These are phyloP conservation scores for Pseudogymnoascus sp. DNA, from an alignment of 2,329 filamentous ascomycete genomes.

Conservation along the genomic window DNA sequence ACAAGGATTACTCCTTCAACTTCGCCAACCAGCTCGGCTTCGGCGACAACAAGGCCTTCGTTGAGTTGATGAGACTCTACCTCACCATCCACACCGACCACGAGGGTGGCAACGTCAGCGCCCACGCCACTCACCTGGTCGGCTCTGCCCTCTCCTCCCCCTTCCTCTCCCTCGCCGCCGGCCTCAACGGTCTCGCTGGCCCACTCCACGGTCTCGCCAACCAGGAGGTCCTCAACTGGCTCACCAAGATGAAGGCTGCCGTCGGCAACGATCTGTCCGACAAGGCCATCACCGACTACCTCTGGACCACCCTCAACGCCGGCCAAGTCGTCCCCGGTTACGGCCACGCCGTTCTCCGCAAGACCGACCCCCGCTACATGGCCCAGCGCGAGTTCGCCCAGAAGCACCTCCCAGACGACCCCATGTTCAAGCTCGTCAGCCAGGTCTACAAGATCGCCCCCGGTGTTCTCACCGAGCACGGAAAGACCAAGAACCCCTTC, in stretches of 20 bases:
- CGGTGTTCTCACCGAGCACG: constrained; percentile 95
- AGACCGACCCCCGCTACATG: constrained; percentile 98
- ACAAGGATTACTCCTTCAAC: constrained; percentile 99
- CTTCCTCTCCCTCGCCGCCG: constrained; percentile 91
- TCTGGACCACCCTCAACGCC: constrained; percentile 92
- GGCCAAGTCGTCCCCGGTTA: constrained; percentile 97
- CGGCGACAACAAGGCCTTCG: constrained; percentile 87
- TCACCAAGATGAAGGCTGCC: constrained; percentile 95
- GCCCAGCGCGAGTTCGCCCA: constrained; percentile 90
- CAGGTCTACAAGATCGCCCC: constrained; percentile 99
- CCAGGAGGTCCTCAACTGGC: constrained; percentile 99
- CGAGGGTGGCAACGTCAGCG: constrained; percentile 97
- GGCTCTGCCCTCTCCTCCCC: constrained; percentile 94
- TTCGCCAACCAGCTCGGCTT: constrained; percentile 99
- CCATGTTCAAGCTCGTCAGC: constrained; percentile 99
- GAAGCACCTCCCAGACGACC: constrained; percentile 88
- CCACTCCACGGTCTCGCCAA: constrained; percentile 98
- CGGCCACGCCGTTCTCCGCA: constrained; percentile 97
- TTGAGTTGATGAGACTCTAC: constrained; percentile 98
- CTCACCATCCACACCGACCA: constrained; percentile 99
- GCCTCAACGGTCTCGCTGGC: constrained; percentile 95
- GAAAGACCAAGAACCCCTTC: constrained; percentile 99
- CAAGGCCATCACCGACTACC: constrained; percentile 94
- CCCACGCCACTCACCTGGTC: constrained; percentile 97
- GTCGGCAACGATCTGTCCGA: constrained; percentile 94